Conservation (phyloP, 2,329 filamentous ascomycete genomes). For the Ophiostoma montium region DNA sequence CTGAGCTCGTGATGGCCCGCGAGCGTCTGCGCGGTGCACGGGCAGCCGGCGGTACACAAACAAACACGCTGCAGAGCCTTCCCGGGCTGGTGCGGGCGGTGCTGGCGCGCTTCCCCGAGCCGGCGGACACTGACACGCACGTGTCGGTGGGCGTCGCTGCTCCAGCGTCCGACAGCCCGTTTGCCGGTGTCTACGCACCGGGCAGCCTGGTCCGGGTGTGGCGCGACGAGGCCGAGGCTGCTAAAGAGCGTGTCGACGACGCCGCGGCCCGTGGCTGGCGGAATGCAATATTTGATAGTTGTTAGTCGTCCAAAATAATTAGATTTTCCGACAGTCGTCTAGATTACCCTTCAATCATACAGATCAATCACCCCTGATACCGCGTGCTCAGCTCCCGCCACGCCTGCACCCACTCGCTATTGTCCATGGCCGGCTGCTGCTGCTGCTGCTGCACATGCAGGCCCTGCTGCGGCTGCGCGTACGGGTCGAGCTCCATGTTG, state of each 20-base stretch:
- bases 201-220: conserved; percentile 83
- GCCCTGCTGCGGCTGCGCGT: background rate
- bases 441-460: background rate
- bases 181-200: conserved; percentile 75
- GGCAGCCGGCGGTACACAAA: conserved; percentile 46
- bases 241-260: conserved; percentile 54
- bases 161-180: conserved; percentile 28
- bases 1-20: conserved; percentile 73
- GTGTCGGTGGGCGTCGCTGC: background rate
- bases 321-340: too few relatives aligned
- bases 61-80: conserved; percentile 22
- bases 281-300: conserved; percentile 57
- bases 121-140: conserved; percentile 18
- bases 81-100: conserved; percentile 74
- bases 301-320: too few relatives aligned
- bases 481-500: background rate
- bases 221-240: conserved; percentile 62
- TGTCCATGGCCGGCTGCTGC: conserved; percentile 3
- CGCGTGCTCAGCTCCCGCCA: conserved; percentile 9
- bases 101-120: conserved; percentile 49
- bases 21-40: conserved; percentile 76
- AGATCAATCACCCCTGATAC: background rate
- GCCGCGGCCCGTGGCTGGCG: conserved; percentile 46
- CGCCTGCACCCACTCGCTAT: conserved; percentile 7
- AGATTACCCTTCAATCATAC: too few relatives aligned